Evolutionary conservation across 805 yeast genomes (phyloP), one percentile per base, ranked within the genome.

Genomic region (Pichia manshurica): DNA sequence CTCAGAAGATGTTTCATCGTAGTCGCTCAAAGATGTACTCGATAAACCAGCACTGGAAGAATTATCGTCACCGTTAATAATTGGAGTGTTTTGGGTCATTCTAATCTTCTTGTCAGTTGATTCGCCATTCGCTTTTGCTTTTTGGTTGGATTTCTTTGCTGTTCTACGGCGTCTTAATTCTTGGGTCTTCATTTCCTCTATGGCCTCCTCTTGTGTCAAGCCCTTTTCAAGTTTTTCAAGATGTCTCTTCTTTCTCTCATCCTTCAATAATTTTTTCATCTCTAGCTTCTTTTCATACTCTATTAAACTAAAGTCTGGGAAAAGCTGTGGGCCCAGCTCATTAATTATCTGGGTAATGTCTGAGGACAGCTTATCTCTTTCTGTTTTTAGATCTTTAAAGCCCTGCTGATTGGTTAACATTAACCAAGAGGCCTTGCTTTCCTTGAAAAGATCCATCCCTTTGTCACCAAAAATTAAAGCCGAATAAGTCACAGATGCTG

Each of bases 381-480:
- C 72, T 23, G 70, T 66, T 56, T 86, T 81, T 55, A 93, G 69
- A 49, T 81, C 76, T 38, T 64, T 62, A 43, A 84, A 69, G 1
- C 81, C 76, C 17, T 75, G 67, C 36, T 84, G 83, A 21, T 79
- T 72, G 10, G 75, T 76, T 17, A 85, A 63, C 3, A 86, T 78
- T 23, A 84, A 63, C 66, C 84, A 84, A 38, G 91, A 68, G 1
- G 98, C 96, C 54, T 89, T 76, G 47, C 91, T 68, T 3, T 95
- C 82, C 61, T 88, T 88, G 63, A 84, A 76, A 42, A 86, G 74
- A 62, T 91, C 98, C 81, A 87, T 75, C 32, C 99, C 99, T 50
- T 82, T 84, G 61, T 93, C 99, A 46, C 99, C 98, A 49, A 88
- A 80, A 23, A 87, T 73, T 55, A 93, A 73, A 0, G 99, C 96